phyloP scores from a whole-genome alignment of 352 stramenopile genomes.

The Phytophthora fragariaefolia region DNA sequence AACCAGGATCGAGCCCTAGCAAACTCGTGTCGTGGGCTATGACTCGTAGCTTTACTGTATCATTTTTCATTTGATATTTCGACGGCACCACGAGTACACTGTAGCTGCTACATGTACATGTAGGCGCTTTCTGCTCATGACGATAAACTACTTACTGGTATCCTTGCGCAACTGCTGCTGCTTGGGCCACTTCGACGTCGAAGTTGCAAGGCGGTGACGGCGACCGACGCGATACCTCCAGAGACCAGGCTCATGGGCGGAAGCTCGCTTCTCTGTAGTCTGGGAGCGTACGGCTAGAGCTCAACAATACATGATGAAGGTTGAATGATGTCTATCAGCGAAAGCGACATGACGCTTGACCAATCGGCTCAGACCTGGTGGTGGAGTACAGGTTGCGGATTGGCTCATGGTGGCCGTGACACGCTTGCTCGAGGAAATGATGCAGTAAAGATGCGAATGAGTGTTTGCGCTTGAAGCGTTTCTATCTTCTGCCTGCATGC shows the following conservation, averaged over 20 bases:
- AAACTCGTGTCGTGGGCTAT: not conserved
- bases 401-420: not conserved
- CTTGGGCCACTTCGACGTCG: not conserved
- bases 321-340: not conserved
- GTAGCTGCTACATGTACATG: not conserved
- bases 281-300: not conserved
- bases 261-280: not conserved
- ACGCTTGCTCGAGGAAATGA: not conserved
- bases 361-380: not conserved
- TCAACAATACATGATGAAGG: not conserved
- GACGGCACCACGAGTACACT: not conserved
- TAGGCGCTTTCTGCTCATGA: not conserved
- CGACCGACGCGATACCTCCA: not conserved
- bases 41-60: too few relatives aligned
- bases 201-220: conserved; percentile 1
- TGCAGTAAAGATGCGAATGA: too few relatives aligned
- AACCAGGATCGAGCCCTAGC: not conserved
- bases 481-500: too few relatives aligned
- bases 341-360: not conserved
- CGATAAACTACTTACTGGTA: not conserved
- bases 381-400: not conserved
- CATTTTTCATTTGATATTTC: not conserved
- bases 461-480: too few relatives aligned
- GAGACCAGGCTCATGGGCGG: not conserved
- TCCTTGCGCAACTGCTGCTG: not conserved